These are phyloP conservation scores for Malassezia sp. DNA, from an alignment of 1,284 basidiomycete genomes.

Conservation along the genomic window DNA sequence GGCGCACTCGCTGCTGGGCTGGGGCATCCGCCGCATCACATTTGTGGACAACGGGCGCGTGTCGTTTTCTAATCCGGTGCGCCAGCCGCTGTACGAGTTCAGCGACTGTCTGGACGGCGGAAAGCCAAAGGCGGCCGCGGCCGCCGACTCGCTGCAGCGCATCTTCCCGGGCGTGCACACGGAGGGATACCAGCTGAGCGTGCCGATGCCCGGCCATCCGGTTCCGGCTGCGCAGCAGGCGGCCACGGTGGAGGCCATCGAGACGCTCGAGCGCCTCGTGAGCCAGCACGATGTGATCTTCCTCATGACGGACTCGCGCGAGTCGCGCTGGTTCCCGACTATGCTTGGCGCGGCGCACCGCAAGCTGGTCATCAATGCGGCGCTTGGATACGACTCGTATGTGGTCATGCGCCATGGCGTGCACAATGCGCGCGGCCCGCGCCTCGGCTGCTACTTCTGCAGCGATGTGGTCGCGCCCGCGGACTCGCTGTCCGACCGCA, in stretches of 20 bases:
- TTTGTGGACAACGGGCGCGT: constrained; percentile 81
- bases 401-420: constrained; percentile 90
- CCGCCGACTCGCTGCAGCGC: constrained; percentile 71
- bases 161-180: constrained; percentile 89
- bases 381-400: constrained; percentile 89
- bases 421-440: constrained; percentile 17
- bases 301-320: constrained; percentile 92
- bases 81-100: constrained; percentile 91
- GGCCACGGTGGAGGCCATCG: constrained; percentile 59
- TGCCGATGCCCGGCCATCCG: constrained; percentile 97
- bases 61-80: constrained; percentile 90
- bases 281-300: constrained; percentile 79
- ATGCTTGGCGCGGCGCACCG: constrained; percentile 68
- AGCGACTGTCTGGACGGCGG: constrained; percentile 86
- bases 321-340: constrained; percentile 89
- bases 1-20: constrained; percentile 67
- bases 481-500: constrained; percentile 82
- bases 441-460: constrained; percentile 83
- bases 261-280: constrained; percentile 63
- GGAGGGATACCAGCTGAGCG: constrained; percentile 60
- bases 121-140: constrained; percentile 81
- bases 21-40: constrained; percentile 87
- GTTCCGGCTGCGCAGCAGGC: constrained; percentile 54
- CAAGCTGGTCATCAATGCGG: constrained; percentile 90
- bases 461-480: constrained; percentile 94